Evolutionary conservation across 2,329 filamentous ascomycete species (phyloP).

Genomic region (Colletotrichum tropicicola): DNA sequence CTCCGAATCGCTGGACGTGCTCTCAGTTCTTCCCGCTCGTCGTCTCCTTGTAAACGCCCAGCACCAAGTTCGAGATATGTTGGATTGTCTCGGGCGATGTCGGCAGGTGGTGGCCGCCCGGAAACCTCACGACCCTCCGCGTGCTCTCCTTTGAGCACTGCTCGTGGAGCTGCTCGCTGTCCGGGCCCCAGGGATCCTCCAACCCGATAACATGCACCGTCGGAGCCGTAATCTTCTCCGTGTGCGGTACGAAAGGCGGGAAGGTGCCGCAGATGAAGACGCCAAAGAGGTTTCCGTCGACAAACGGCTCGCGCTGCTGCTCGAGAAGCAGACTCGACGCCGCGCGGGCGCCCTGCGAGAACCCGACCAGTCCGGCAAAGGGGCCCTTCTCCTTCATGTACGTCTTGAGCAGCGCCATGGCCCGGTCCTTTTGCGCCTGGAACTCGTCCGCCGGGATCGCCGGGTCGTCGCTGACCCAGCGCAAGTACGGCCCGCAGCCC

Average conservation of each 20-base stretch:
- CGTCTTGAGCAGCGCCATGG: slow-evolving; percentile 13
- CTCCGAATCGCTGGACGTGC: too few species aligned
- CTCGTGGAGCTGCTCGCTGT: slow-evolving; percentile 17
- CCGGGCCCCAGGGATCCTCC: slow-evolving; percentile 10
- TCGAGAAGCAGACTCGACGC: slow-evolving; percentile 21
- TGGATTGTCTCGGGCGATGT: slow-evolving; percentile 17
- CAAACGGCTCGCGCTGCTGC: slow-evolving; percentile 23
- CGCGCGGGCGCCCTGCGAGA: slow-evolving; percentile 22
- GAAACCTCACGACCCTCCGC: slow-evolving; percentile 13
- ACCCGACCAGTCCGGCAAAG: slow-evolving; percentile 19
- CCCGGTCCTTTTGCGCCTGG: slow-evolving; percentile 16
- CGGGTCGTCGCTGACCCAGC: slow-evolving; percentile 28
- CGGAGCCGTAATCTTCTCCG: slow-evolving; percentile 11
- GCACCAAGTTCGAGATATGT: slow-evolving; percentile 8
- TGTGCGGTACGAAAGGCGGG: slow-evolving; percentile 15
- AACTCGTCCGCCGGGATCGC: slow-evolving; percentile 7
- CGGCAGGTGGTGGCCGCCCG: slow-evolving; percentile 19
- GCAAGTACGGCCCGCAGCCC: slow-evolving; percentile 19
- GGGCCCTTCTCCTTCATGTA: slow-evolving; percentile 24
- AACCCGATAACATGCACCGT: slow-evolving; percentile 22
- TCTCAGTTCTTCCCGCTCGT: too few species aligned
- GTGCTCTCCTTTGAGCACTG: slow-evolving; percentile 7
- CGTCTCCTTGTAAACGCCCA: slow-evolving; percentile 13
- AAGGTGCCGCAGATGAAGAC: slow-evolving; percentile 25
- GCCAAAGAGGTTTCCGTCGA: slow-evolving; percentile 5